A percentile compares a stretch with the other conserved stretches of the same genome.
Evolutionary conservation across 305 asterid genomes (phyloP).

Genomic region (Petunia hybrid): DNA sequence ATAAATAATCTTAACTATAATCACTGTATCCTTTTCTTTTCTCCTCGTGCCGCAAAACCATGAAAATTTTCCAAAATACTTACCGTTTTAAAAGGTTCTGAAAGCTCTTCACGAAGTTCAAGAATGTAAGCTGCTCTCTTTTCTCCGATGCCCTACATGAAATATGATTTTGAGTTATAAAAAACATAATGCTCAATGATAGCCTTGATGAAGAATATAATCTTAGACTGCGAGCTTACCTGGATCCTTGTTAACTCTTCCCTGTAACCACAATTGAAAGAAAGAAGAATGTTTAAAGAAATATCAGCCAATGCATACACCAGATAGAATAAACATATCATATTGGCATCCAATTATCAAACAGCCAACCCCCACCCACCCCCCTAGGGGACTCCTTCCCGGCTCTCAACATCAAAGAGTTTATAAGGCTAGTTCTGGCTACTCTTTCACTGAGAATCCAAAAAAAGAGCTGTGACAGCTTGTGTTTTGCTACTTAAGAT

Average conservation of each 20-base stretch:
- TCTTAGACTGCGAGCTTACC: constrained; percentile 44
- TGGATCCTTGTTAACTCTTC: constrained; percentile 70
- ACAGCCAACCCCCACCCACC: neutral
- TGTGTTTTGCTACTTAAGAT: constrained; percentile 9
- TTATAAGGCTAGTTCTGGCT: neutral
- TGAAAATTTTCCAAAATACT: constrained; percentile 31
- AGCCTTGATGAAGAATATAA: neutral
- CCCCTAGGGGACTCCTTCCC: neutral
- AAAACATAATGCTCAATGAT: neutral
- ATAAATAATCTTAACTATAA: neutral
- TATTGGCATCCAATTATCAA: neutral
- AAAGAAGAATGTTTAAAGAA: constrained; percentile 6
- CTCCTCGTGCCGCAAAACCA: neutral
- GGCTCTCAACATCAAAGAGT: neutral
- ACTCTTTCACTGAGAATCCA: neutral
- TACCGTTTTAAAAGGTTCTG: constrained; percentile 81
- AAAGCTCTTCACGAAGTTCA: constrained; percentile 74
- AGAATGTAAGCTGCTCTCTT: constrained; percentile 84
- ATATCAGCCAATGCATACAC: neutral
- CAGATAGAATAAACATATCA: constrained; percentile 18
- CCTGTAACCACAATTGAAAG: constrained; percentile 48
- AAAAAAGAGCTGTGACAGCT: constrained; percentile 11
- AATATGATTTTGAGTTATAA: neutral
- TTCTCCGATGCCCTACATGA: constrained; percentile 84
- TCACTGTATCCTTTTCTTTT: neutral